These are phyloP conservation scores for Cucurbitaria berberidis DNA, from an alignment of 2,329 filamentous ascomycete genomes.

Conservation along the genomic window DNA sequence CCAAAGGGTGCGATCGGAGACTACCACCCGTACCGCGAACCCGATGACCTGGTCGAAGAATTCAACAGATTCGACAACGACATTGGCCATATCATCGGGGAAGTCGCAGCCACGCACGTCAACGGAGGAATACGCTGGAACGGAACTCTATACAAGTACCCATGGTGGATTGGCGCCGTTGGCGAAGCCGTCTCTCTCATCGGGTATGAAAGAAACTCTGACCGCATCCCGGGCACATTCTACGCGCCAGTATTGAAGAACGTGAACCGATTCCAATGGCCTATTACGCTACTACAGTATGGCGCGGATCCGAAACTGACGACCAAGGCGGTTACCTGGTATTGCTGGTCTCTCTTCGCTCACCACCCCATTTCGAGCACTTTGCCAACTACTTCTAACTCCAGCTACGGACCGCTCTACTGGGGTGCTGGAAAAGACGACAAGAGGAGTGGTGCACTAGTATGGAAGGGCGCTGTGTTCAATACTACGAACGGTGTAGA, in stretches of 20 bases:
- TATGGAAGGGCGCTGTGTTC: slow-evolving; percentile 58
- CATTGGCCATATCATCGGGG: slow-evolving; percentile 39
- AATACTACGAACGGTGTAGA: slow-evolving; percentile 50
- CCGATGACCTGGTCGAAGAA: slow-evolving; percentile 50
- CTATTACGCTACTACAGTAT: slow-evolving; percentile 50
- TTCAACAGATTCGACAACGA: slow-evolving; percentile 54
- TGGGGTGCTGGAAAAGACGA: slow-evolving; percentile 53
- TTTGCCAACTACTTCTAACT: slow-evolving; percentile 49
- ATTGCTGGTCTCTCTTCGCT: slow-evolving; percentile 50
- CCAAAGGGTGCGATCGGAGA: slow-evolving; percentile 40
- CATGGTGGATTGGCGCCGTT: slow-evolving; percentile 62
- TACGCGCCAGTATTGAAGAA: slow-evolving; percentile 45
- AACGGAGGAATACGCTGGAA: slow-evolving; percentile 40
- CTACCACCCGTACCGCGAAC: slow-evolving; percentile 54
- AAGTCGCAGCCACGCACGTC: slow-evolving; percentile 45
- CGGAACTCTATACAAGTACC: slow-evolving; percentile 28
- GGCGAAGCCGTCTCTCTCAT: slow-evolving; percentile 70
- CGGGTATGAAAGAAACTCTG: slow-evolving; percentile 69
- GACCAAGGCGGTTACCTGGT: slow-evolving; percentile 38
- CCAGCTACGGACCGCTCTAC: slow-evolving; percentile 52
- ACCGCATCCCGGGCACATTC: slow-evolving; percentile 60
- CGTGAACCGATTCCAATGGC: slow-evolving; percentile 45
- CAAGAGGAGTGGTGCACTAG: slow-evolving; percentile 34
- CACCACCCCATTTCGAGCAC: slow-evolving; percentile 53
- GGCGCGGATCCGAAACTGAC: slow-evolving; percentile 47